These are phyloP conservation scores for Coemansia sp. DNA, from an alignment of 192 early-diverging fungal species.

Conservation along the genomic window DNA sequence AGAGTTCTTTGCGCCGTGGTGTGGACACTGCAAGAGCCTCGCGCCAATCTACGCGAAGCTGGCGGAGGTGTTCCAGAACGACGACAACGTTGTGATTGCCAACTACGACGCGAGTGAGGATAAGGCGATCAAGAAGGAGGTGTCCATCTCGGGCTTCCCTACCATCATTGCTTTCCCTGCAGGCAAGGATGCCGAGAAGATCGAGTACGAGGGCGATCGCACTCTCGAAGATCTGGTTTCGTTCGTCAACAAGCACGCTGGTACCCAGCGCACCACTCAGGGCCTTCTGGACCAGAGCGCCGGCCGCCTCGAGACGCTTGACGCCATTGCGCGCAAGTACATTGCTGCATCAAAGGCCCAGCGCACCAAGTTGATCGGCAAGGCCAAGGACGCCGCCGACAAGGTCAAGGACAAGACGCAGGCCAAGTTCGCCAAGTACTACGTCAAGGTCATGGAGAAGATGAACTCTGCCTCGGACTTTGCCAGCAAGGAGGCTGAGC, in stretches of 20 bases:
- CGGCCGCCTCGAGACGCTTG: slow-evolving; percentile 40
- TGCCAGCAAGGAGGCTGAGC: slow-evolving; percentile 73
- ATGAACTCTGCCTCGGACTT: slow-evolving; percentile 68
- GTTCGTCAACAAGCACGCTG: slow-evolving; percentile 84
- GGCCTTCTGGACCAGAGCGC: slow-evolving; percentile 68
- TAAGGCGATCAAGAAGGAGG: slow-evolving; percentile 61
- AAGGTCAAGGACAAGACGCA: slow-evolving; percentile 50
- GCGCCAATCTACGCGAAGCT: slow-evolving; percentile 93
- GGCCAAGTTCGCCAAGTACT: slow-evolving; percentile 73
- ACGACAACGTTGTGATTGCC: slow-evolving; percentile 81
- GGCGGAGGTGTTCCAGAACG: slow-evolving; percentile 73
- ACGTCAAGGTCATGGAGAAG: slow-evolving; percentile 92
- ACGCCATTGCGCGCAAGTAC: slow-evolving; percentile 61
- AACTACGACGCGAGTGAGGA: slow-evolving; percentile 83
- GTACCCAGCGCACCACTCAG: slow-evolving; percentile 70
- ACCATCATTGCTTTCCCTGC: slow-evolving; percentile 85
- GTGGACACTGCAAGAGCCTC: slow-evolving; percentile 80
- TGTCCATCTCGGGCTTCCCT: slow-evolving; percentile 79
- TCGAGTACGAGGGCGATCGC: slow-evolving; percentile 74
- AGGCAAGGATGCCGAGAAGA: slow-evolving; percentile 59
- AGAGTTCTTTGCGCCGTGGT: slow-evolving; percentile 94
- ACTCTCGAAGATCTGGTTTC: slow-evolving; percentile 69
- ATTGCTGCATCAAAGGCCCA: slow-evolving; percentile 54
- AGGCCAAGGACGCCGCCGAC: slow-evolving; percentile 50
- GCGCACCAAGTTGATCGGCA: slow-evolving; percentile 51